These are phyloP conservation scores for Penicillium flavigenum DNA, from an alignment of 495 filamentous ascomycete genomes.

Conservation along the genomic window DNA sequence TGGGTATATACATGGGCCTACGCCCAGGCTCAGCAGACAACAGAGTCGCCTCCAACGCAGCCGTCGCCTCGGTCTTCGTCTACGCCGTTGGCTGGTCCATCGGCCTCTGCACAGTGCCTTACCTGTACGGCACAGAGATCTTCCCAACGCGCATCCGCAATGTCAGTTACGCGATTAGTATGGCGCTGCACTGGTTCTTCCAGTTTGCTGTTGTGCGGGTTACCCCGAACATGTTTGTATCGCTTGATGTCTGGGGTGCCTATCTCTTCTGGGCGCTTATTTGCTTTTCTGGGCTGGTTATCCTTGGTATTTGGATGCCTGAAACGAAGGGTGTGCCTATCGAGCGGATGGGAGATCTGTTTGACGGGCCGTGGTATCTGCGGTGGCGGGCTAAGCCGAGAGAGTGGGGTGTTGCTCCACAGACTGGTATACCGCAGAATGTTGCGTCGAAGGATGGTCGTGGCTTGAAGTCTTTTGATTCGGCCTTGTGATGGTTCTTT, in stretches of 20 bases:
- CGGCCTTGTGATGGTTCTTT: background rate
- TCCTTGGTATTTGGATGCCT: slow-evolving; percentile 49
- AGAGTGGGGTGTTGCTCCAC: slow-evolving; percentile 7
- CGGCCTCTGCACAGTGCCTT: slow-evolving; percentile 52
- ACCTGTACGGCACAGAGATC: slow-evolving; percentile 49
- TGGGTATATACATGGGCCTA: slow-evolving; percentile 45
- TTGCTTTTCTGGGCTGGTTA: slow-evolving; percentile 40
- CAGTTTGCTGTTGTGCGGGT: slow-evolving; percentile 51
- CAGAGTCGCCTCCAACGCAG: slow-evolving; percentile 41
- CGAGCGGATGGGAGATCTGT: slow-evolving; percentile 48
- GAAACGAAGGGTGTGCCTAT: slow-evolving; percentile 48
- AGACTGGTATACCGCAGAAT: slow-evolving; percentile 9
- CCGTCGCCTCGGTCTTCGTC: slow-evolving; percentile 47
- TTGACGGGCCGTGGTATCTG: slow-evolving; percentile 45
- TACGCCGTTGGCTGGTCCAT: slow-evolving; percentile 52
- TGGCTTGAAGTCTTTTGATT: background rate
- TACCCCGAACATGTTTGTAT: slow-evolving; percentile 48
- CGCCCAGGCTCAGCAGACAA: slow-evolving; percentile 34
- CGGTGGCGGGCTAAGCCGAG: slow-evolving; percentile 39
- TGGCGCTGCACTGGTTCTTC: slow-evolving; percentile 50
- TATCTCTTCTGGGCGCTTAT: slow-evolving; percentile 48
- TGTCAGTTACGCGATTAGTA: slow-evolving; percentile 44
- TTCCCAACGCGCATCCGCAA: slow-evolving; percentile 49
- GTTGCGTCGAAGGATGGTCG: slow-evolving; percentile 6
- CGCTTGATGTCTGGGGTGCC: slow-evolving; percentile 45